Evolutionary conservation across 352 stramenopile genomes (phyloP).

Genomic region (Sclerospora graminicola): DNA sequence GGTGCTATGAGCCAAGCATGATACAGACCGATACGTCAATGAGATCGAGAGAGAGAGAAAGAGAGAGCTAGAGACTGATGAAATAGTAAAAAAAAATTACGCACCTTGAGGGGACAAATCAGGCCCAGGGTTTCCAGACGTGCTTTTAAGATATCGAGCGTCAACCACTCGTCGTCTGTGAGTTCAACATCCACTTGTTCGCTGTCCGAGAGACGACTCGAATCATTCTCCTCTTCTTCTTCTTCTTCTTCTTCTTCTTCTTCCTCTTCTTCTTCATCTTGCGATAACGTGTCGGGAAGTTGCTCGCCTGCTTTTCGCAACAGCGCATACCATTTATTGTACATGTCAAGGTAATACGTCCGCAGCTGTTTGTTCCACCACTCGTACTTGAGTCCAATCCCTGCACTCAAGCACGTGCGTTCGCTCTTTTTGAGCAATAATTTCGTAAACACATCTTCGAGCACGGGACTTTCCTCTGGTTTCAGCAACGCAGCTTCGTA

Average conservation of each 20-base stretch:
- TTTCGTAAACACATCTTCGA: conserved; percentile 84
- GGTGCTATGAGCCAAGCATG: conserved; percentile 30
- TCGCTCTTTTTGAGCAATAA: conserved; percentile 78
- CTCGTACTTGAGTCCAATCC: conserved; percentile 78
- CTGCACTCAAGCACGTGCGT: conserved; percentile 55
- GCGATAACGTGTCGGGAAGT: conserved; percentile 48
- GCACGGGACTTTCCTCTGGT: conserved; percentile 50
- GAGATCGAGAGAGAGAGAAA: too few species aligned
- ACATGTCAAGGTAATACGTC: conserved; percentile 74
- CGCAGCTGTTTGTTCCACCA: conserved; percentile 84
- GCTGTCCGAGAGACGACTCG: conserved; percentile 15
- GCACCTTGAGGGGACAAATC: conserved; percentile 47
- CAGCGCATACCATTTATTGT: conserved; percentile 74
- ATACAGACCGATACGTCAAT: too few species aligned
- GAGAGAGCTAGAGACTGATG: too few species aligned
- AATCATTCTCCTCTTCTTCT: too few species aligned
- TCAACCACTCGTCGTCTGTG: conserved; percentile 68
- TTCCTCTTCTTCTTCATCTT: conserved; percentile 66
- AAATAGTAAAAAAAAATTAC: background rate
- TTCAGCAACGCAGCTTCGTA: conserved; percentile 75
- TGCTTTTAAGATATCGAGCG: conserved; percentile 49
- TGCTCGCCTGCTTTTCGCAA: conserved; percentile 61
- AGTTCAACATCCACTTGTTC: conserved; percentile 63
- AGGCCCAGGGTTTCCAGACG: conserved; percentile 38
- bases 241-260: too few species aligned